Percentiles rank a stretch among this genome's conserved stretches.
These are phyloP conservation scores for Chaetomiaceae sp. DNA, from an alignment of 2,329 filamentous ascomycete genomes.

Conservation along the genomic window DNA sequence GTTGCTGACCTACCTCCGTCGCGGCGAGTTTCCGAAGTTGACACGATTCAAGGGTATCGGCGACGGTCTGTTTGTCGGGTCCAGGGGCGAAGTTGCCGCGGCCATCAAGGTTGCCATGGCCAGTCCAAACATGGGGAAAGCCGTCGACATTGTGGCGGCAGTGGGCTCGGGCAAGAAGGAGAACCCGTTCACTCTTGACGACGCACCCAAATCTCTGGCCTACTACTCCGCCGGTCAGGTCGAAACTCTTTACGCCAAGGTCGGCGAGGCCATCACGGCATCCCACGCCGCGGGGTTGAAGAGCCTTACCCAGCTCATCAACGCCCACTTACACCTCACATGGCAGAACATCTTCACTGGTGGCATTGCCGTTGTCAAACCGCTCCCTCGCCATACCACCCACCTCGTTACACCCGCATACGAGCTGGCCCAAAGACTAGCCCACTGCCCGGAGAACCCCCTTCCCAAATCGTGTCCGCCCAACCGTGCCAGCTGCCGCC, in stretches of 20 bases:
- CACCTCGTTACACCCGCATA: slow-evolving; percentile 65
- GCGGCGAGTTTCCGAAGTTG: slow-evolving; percentile 68
- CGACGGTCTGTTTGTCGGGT: slow-evolving; percentile 68
- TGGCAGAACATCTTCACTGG: slow-evolving; percentile 76
- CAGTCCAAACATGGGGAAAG: slow-evolving; percentile 49
- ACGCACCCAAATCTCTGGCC: slow-evolving; percentile 63
- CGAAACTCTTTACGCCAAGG: slow-evolving; percentile 59
- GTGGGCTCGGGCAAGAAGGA: slow-evolving; percentile 28
- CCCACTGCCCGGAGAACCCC: slow-evolving; percentile 69
- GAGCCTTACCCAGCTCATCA: slow-evolving; percentile 70
- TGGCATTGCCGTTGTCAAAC: slow-evolving; percentile 79
- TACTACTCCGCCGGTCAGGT: slow-evolving; percentile 68
- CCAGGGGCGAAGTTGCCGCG: slow-evolving; percentile 58
- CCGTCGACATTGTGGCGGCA: slow-evolving; percentile 60
- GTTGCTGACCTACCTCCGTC: slow-evolving; percentile 67
- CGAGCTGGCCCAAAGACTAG: slow-evolving; percentile 69
- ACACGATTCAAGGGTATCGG: slow-evolving; percentile 70
- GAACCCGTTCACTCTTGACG: slow-evolving; percentile 62
- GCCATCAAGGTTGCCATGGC: slow-evolving; percentile 59
- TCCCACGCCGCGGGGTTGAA: slow-evolving; percentile 57
- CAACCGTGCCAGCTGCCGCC: slow-evolving; percentile 68
- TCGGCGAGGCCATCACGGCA: slow-evolving; percentile 58
- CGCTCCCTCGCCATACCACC: slow-evolving; percentile 69
- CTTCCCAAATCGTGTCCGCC: slow-evolving; percentile 78
- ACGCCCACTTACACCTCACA: slow-evolving; percentile 75